Evolutionary conservation across 306 rosid species (phyloP).

Genomic region (Cucumis hystrix): DNA sequence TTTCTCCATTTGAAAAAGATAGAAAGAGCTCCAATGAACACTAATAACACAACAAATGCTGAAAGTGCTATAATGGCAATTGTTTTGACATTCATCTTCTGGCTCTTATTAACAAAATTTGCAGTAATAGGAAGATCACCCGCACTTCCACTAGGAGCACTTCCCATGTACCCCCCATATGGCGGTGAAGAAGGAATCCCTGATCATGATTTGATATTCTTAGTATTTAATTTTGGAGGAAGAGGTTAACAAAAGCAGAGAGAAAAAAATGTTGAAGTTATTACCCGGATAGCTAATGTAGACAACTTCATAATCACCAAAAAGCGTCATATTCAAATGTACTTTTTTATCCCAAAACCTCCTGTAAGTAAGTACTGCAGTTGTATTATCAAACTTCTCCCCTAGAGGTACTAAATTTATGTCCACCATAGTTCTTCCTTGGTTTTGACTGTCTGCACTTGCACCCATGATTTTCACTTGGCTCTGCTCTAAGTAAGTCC

Average conservation of each 20-base stretch:
- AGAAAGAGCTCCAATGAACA: constrained; percentile 45
- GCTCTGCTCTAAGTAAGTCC: constrained; percentile 75
- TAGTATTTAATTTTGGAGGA: constrained; percentile 13
- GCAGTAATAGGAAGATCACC: constrained; percentile 54
- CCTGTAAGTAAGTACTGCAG: constrained; percentile 49
- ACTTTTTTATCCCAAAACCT: constrained; percentile 69
- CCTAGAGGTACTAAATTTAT: constrained; percentile 80
- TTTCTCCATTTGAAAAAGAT: constrained; percentile 57
- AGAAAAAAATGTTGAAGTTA: constrained; percentile 13
- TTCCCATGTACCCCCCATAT: constrained; percentile 26
- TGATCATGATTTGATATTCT: constrained; percentile 30
- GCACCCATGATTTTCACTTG: constrained; percentile 98
- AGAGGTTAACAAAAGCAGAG: neutral
- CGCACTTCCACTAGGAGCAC: constrained; percentile 33
- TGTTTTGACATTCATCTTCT: constrained; percentile 46
- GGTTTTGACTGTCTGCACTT: constrained; percentile 67
- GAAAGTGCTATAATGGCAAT: constrained; percentile 56
- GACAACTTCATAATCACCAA: constrained; percentile 56
- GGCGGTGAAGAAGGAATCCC: constrained; percentile 62
- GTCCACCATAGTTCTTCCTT: constrained; percentile 61
- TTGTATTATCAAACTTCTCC: constrained; percentile 74
- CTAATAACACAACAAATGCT: constrained; percentile 58
- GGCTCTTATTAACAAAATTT: constrained; percentile 28
- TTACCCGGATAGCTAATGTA: constrained; percentile 70
- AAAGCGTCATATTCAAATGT: constrained; percentile 55